Conservation (phyloP, 1,284 basidiomycete genomes). For the Flammula alnicola region DNA sequence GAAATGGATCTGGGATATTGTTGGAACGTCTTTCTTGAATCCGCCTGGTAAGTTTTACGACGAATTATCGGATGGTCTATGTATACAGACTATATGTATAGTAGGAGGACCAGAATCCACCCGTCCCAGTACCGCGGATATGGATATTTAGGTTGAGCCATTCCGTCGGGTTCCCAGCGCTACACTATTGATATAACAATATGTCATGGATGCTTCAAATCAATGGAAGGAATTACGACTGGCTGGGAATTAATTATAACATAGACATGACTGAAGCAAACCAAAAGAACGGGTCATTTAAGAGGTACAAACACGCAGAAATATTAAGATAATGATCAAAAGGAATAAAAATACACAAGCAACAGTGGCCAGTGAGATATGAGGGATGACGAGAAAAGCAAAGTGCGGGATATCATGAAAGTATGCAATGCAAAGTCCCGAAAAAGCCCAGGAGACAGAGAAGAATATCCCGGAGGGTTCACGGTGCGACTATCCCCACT, state of each 20-base stretch:
- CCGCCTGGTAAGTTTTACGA: too few species aligned
- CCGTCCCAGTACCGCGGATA: background rate
- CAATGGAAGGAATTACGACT: background rate
- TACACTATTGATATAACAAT: too few species aligned
- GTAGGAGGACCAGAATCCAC: too few species aligned
- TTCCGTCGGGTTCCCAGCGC: too few species aligned
- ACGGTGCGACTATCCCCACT: conserved; percentile 57
- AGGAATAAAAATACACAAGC: conserved; percentile 6
- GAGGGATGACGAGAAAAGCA: conserved; percentile 3
- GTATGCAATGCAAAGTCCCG: background rate
- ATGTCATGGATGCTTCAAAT: background rate
- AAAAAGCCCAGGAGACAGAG: background rate
- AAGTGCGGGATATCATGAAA: conserved; percentile 1
- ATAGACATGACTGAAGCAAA: background rate
- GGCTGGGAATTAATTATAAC: background rate
- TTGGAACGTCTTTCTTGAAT: too few species aligned
- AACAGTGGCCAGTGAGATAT: conserved; percentile 3
- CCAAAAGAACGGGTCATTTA: background rate
- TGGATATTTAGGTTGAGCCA: conserved; percentile 1
- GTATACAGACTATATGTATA: background rate
- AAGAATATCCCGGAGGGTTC: background rate
- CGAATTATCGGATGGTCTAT: background rate
- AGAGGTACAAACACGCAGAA: background rate
- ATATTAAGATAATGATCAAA: conserved; percentile 5
- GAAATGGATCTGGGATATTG: too few species aligned